Evolutionary conservation across 371 early-diverging fungal genomes (phyloP).

Genomic region (Sporodiniella umbellata): DNA sequence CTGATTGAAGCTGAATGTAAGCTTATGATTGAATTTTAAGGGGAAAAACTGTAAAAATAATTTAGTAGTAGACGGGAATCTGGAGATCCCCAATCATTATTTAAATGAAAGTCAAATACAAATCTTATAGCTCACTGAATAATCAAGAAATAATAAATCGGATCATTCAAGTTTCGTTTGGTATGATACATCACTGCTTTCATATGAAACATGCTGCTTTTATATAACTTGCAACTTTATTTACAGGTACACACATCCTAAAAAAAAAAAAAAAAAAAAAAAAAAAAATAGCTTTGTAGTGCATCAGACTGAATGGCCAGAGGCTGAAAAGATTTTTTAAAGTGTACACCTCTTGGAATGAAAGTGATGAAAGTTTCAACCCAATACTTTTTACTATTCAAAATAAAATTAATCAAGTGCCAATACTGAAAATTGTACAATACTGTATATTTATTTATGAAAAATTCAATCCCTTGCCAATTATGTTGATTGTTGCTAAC

Average conservation of each 20-base stretch:
- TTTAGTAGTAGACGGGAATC: constrained; percentile 5
- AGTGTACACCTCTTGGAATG: constrained; percentile 14
- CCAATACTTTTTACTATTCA: constrained; percentile 17
- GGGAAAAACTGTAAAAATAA: constrained; percentile 1
- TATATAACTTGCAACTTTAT: constrained; percentile 4
- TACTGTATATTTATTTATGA: constrained; percentile 14
- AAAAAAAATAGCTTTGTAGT: constrained; percentile 12
- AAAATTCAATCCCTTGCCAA: constrained; percentile 15
- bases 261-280: too few species aligned
- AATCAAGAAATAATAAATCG: constrained; percentile 15
- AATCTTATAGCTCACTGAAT: constrained; percentile 13
- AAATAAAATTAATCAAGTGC: constrained; percentile 16
- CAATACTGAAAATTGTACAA: constrained; percentile 12
- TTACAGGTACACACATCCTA: constrained; percentile 11
- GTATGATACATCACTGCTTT: constrained; percentile 7
- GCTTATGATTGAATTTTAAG: constrained; percentile 1
- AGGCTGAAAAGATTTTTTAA: constrained; percentile 14
- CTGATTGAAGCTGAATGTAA: constrained; percentile 5
- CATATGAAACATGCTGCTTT: constrained; percentile 3
- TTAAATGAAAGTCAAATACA: constrained; percentile 8
- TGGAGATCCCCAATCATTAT: constrained; percentile 3
- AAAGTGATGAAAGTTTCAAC: constrained; percentile 14
- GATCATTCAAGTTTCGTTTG: constrained; percentile 7
- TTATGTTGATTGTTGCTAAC: constrained; percentile 15
- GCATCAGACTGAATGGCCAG: constrained; percentile 16